Percentiles rank a stretch among this genome's conserved stretches.
Evolutionary conservation across 2,329 filamentous ascomycete genomes (phyloP).

Genomic region (Monosporascus sp.): DNA sequence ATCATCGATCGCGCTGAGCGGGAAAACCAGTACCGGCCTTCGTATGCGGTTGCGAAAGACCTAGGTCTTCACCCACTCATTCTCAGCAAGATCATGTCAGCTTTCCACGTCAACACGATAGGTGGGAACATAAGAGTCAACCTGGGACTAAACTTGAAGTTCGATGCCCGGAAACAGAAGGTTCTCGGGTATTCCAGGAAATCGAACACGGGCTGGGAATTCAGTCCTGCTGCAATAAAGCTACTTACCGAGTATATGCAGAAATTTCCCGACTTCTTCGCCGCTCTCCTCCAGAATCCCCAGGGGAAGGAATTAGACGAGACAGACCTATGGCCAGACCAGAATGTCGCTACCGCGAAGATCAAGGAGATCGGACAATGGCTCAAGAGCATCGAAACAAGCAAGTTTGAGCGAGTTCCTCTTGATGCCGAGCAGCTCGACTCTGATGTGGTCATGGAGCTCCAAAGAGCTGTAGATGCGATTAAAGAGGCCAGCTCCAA

Average conservation of each 20-base stretch:
- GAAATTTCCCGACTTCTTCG: conserved; percentile 92
- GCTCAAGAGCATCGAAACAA: conserved; percentile 87
- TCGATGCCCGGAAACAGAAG: conserved; percentile 91
- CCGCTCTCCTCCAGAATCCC: conserved; percentile 77
- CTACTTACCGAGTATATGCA: conserved; percentile 87
- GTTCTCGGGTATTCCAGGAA: conserved; percentile 93
- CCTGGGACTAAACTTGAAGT: conserved; percentile 91
- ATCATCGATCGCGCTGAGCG: conserved; percentile 68
- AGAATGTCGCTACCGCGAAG: conserved; percentile 64
- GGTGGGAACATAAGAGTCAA: conserved; percentile 75
- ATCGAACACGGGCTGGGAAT: conserved; percentile 86
- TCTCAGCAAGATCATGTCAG: conserved; percentile 92
- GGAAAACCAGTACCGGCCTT: conserved; percentile 73
- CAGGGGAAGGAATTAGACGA: conserved; percentile 79
- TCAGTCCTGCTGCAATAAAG: conserved; percentile 76
- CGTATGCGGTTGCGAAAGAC: conserved; percentile 79
- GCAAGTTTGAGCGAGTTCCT: conserved; percentile 91
- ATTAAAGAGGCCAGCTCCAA: conserved; percentile 46
- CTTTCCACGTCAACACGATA: conserved; percentile 74
- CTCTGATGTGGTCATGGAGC: conserved; percentile 75
- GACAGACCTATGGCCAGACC: conserved; percentile 76
- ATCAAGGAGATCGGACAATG: conserved; percentile 92
- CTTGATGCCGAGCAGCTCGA: conserved; percentile 95
- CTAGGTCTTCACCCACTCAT: conserved; percentile 79
- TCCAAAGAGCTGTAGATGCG: conserved; percentile 71